A percentile compares a stretch with the other conserved stretches of the same genome.
phyloP scores from a whole-genome alignment of 176 grass and related monocot species.

The Carex cristatella region DNA sequence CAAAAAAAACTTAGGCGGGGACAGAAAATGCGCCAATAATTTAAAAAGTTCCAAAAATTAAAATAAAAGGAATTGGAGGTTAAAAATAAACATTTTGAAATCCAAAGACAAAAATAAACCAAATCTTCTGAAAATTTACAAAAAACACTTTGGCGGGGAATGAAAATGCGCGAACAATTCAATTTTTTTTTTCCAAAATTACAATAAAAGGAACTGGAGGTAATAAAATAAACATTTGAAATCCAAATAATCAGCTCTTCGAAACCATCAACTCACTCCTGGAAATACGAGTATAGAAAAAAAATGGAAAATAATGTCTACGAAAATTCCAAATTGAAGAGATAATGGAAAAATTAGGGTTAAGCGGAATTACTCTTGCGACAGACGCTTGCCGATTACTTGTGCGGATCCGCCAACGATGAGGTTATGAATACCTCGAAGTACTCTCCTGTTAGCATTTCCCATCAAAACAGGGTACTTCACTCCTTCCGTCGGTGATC shows the following conservation, averaged over 20 bases:
- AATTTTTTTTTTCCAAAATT: neutral
- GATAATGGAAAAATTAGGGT: neutral
- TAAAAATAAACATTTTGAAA: too few relatives aligned
- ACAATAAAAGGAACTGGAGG: neutral
- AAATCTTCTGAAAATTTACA: too few relatives aligned
- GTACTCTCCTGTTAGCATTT: conserved; percentile 38
- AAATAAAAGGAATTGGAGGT: too few relatives aligned
- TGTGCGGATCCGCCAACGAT: conserved; percentile 25
- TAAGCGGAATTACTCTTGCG: conserved; percentile 32
- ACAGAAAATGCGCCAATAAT: too few relatives aligned
- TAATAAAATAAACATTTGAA: neutral
- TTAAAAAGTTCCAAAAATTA: too few relatives aligned
- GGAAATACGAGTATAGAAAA: conserved; percentile 7
- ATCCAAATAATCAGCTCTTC: conserved; percentile 12
- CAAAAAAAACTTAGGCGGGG: too few relatives aligned
- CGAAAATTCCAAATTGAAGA: neutral
- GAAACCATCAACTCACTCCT: conserved; percentile 27
- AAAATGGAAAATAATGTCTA: neutral
- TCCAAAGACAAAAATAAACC: neutral
- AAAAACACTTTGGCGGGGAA: too few relatives aligned
- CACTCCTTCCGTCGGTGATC: conserved; percentile 54
- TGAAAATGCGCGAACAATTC: too few relatives aligned
- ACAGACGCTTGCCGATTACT: conserved; percentile 31
- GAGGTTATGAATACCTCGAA: conserved; percentile 52
- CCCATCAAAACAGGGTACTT: conserved; percentile 22